Evolutionary conservation across 2,329 filamentous ascomycete genomes (phyloP), one percentile per base, ranked within the genome.

Genomic region (Aureobasidium sp.): DNA sequence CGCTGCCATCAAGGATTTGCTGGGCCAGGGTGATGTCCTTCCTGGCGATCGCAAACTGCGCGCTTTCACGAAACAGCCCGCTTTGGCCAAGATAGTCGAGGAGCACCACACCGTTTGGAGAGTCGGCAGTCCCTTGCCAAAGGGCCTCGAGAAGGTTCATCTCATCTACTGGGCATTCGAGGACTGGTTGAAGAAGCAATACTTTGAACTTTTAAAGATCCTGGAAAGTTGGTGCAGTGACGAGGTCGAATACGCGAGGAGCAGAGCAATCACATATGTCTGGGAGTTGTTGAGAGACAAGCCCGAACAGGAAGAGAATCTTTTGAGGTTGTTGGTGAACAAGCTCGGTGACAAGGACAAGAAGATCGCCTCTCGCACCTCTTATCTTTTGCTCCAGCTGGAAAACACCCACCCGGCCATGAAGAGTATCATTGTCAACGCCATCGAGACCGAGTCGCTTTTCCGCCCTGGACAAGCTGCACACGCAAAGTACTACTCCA

Each of bases 291-390:
- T 99, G 64, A 94, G 91, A 73, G 92, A 96, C 73, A 99, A 96
- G 76, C 93, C 94, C 0, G 94, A 99, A 74, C 94, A 99, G 72
- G 94, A 99, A 74, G 88, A 93, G 61, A 99, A 99, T 72, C 78
- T 99, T 65, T 79, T 99, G 64, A 86, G 93, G 60, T 79, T 99
- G 61, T 78, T 99, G 62, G 91, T 99, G 67, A 97, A 97, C 79
- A 99, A 99, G 75, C 84, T 99, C 29, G 93, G 95, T 68, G 94
- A 99, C 72, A 90, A 89, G 48, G 91, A 96, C 67, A 91, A 91
- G 72, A 99, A 97, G 75, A 95, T 99, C 69, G 88, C 94, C 0
- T 99, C 94, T 4, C 85, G 92, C 64, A 88, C 93, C 2, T 97
- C 94, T 0, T 96, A 96, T 74, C 82, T 97, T 48, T 80, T 99